Evolutionary conservation across 805 yeast species (phyloP).

Genomic region (Saturnispora galanensis): DNA sequence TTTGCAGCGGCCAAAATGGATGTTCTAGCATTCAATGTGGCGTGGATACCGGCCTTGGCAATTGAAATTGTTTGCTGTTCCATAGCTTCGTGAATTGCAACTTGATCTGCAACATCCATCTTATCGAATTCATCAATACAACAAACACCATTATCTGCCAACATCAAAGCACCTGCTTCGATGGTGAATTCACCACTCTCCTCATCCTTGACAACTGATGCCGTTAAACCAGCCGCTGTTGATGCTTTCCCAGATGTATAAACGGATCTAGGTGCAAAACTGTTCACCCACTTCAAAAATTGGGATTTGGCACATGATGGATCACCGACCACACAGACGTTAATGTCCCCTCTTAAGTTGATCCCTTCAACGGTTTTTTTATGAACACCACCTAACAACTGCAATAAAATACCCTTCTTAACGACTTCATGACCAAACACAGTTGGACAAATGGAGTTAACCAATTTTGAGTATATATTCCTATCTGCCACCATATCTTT

Average conservation of each 20-base stretch:
- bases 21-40: slow-evolving; percentile 92
- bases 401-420: slow-evolving; percentile 83
- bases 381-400: slow-evolving; percentile 91
- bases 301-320: slow-evolving; percentile 97
- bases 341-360: slow-evolving; percentile 91
- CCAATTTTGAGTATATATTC: slow-evolving; percentile 74
- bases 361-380: slow-evolving; percentile 90
- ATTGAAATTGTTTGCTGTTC: slow-evolving; percentile 98
- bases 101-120: slow-evolving; percentile 93
- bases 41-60: slow-evolving; percentile 98
- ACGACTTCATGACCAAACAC: slow-evolving; percentile 93
- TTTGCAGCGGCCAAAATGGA: slow-evolving; percentile 98
- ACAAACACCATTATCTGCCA: slow-evolving; percentile 97
- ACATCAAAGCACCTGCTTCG: slow-evolving; percentile 97
- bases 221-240: slow-evolving; percentile 97
- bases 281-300: slow-evolving; percentile 84
- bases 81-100: slow-evolving; percentile 99
- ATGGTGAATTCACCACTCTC: slow-evolving; percentile 95
- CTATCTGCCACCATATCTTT: slow-evolving; percentile 86
- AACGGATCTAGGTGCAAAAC: slow-evolving; percentile 87
- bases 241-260: slow-evolving; percentile 98
- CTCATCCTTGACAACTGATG: slow-evolving; percentile 95
- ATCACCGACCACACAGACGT: slow-evolving; percentile 93
- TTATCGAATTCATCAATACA: slow-evolving; percentile 98
- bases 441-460: slow-evolving; percentile 87